Conservation (phyloP, 2,329 filamentous ascomycete species). For the Fusarium sp. region DNA sequence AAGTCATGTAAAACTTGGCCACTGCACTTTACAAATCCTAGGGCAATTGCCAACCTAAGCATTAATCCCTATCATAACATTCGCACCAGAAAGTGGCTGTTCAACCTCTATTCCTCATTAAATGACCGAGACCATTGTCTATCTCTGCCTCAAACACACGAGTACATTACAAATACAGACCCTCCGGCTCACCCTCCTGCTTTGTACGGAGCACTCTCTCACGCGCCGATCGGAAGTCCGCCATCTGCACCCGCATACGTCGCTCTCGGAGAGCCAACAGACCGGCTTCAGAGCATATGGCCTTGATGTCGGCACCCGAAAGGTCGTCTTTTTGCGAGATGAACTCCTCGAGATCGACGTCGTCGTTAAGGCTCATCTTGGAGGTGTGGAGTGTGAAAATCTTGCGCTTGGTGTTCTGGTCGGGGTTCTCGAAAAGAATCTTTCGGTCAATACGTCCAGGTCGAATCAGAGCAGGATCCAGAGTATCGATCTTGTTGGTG, state of each 20-base stretch:
- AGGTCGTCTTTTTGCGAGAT: conserved; percentile 98
- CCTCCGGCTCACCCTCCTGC: conserved; percentile 97
- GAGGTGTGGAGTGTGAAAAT: conserved; percentile 98
- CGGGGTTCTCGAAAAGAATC: conserved; percentile 79
- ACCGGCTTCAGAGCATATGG: conserved; percentile 97
- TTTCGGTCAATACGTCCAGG: conserved; percentile 98
- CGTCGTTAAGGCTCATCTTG: conserved; percentile 96
- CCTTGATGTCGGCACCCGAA: conserved; percentile 97
- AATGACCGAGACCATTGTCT: conserved; percentile 34
- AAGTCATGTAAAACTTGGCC: background rate
- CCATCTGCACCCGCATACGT: conserved; percentile 99
- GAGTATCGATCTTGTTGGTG: conserved; percentile 98
- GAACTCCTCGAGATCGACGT: conserved; percentile 99
- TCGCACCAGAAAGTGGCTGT: conserved; percentile 5
- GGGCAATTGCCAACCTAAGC: conserved; percentile 1
- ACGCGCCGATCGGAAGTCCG: conserved; percentile 91
- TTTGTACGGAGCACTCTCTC: conserved; percentile 98
- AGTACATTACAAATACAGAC: conserved; percentile 88
- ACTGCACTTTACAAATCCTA: conserved; percentile 8
- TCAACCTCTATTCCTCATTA: conserved; percentile 44
- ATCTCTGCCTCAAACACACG: conserved; percentile 39
- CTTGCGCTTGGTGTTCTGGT: conserved; percentile 94
- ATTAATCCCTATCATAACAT: conserved; percentile 6
- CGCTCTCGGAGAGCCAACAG: conserved; percentile 93
- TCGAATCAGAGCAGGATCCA: conserved; percentile 95